Evolutionary conservation across 495 filamentous ascomycete genomes (phyloP), one percentile per base, ranked within the genome.

Genomic region (Trichoderma gamsii): DNA sequence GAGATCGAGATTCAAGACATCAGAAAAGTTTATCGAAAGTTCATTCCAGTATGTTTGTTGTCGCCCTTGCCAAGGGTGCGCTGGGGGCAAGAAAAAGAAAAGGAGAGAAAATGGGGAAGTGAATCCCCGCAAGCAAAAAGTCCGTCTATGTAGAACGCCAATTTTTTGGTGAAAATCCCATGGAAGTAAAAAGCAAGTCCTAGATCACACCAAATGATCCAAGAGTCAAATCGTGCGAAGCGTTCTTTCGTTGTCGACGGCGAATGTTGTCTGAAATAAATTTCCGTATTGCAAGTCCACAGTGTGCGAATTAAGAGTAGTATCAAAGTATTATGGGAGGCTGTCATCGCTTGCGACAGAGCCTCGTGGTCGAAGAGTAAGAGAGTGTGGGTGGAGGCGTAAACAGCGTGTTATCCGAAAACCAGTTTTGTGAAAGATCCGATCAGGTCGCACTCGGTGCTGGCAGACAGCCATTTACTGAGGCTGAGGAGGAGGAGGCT

Each of bases 401-500:
- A 32, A 32, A 32, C 1, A 8, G 56, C 56, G 16, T 61, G 13
- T 13, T 61, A 21, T 18, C 8, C 21, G 49, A 4, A 29, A 32
- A 29, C 8, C 23, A 32, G 32, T 59, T 23, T 32, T 21, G n/a
- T 38, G 35, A 38, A 38, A 21, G 21, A 61, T 61, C 56, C 56
- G 15, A 61, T 61, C 11, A 16, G 27, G 56, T 61, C 56, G 27
- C 23, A 32, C n/a, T 56, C 56, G 44, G 35, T 9, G 35, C 35
- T 38, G 35, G 8, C 35, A 64, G 35, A 7, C 35, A 64, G n/a
- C 21, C 70, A 51, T 76, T 61, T 76, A 76, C 72, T 69, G 73
- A 64, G 80, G 80, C 77, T 79, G 79, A 67, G 74, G 76, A 41
- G 76, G 73, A 44, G 79, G 80, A 66, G 80, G 80, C 71, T 82